These are phyloP conservation scores for Penicillium polonicum DNA, from an alignment of 2,329 filamentous ascomycete genomes.

Conservation along the genomic window DNA sequence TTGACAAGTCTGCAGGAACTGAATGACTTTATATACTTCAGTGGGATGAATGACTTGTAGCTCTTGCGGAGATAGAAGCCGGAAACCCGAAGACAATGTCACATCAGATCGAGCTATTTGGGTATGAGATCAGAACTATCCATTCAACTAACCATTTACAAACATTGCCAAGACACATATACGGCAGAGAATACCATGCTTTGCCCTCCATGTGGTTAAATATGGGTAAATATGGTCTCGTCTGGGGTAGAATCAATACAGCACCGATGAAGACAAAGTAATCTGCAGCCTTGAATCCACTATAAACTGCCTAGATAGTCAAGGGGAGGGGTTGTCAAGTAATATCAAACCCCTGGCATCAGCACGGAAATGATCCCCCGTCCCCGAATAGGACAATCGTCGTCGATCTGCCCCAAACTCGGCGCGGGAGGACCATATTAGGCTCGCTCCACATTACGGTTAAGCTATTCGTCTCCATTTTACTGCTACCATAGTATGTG, in stretches of 20 bases:
- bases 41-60: too few species aligned
- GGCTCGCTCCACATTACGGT: neutral
- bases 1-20: neutral
- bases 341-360: slow-evolving; percentile 2
- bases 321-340: neutral
- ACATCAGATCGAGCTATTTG: neutral
- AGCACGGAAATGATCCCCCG: slow-evolving; percentile 11
- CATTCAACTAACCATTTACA: neutral
- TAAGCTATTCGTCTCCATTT: neutral
- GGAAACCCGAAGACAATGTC: neutral
- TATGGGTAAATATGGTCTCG: neutral
- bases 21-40: slow-evolving; percentile 1
- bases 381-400: slow-evolving; percentile 10
- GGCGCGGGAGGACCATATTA: slow-evolving; percentile 1
- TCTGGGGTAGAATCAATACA: neutral
- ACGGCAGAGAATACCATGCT: neutral
- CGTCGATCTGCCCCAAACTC: slow-evolving; percentile 11
- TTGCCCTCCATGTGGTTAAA: neutral
- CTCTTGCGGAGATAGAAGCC: neutral
- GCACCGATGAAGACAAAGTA: neutral
- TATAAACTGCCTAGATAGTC: slow-evolving; percentile 5
- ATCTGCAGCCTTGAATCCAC: neutral
- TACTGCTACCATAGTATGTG: neutral
- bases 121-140: neutral
- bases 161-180: neutral